Base-by-base conservation (phyloP, 306 rosid species). In the Vicia sativa region DNA sequence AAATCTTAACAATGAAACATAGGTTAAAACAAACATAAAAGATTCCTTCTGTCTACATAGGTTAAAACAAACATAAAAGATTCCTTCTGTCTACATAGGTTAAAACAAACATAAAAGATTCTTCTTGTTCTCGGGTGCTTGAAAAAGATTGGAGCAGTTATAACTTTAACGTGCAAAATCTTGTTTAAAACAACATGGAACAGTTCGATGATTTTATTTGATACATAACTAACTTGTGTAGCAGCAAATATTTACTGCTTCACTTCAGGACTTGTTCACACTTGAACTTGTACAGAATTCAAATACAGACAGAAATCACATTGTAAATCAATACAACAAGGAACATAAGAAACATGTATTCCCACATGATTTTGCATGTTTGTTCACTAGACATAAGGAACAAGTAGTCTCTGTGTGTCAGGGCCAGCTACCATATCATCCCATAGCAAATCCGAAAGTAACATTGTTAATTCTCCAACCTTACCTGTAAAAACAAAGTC, bases 391-490 rank as follows among this genome's bases (percentile, higher is more conserved):
- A 74, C 62, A 38, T 83, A 86, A 7, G 91, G 82, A 68, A 86
- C 87, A 12, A 72, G 81, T 23, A 76, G 68, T 78, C 95, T 93
- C 63, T 79, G 84, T 23, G 77, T 75, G 63, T 73, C 85, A 3
- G 91, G 80, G 23, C 97, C 99, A 3, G 86, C 80, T 31, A 79
- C 81, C 98, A 93, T 90, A 70, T 93, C 95, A 11, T 85, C 74
- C 95, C 97, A 88, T 55, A 93, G 74, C 74, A 93, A 82, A 83
- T 93, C 78, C 0, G 96, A 86, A 13, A 93, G 85, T 2, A 72
- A 76, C 96, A 90, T 85, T 21, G 97, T 88, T 80, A 90, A 44
- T 67, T 86, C 91, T 65, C 99, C 99, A 15, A 86, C 92, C 12
- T 11, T 79, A 43, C 96, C 97, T 93, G 95, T 60, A 16, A 65